phyloP scores from a whole-genome alignment of 768 basidiomycete genomes.

The Termitomyces titanicus region DNA sequence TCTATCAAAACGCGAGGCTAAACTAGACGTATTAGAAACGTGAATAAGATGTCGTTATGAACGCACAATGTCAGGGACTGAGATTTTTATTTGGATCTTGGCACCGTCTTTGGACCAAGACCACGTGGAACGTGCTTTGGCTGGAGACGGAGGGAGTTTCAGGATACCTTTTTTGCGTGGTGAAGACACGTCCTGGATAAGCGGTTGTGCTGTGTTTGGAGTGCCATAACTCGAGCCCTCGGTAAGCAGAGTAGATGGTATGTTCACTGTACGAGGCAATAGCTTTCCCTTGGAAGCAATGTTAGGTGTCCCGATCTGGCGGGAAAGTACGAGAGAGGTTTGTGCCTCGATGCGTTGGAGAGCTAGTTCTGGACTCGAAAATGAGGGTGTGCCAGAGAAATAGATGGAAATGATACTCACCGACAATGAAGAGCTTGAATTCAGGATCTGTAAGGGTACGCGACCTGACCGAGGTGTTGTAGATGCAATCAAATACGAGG shows the following conservation, averaged over 20 bases:
- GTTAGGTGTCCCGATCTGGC: slow-evolving; percentile 70
- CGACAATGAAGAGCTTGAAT: slow-evolving; percentile 69
- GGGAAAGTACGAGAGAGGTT: slow-evolving; percentile 55
- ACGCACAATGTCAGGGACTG: slow-evolving; percentile 58
- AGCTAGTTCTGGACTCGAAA: slow-evolving; percentile 49
- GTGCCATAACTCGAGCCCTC: slow-evolving; percentile 6
- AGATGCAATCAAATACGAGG: slow-evolving; percentile 72
- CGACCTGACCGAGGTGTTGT: slow-evolving; percentile 55
- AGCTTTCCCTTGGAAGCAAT: slow-evolving; percentile 75
- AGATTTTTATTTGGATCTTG: slow-evolving; percentile 44
- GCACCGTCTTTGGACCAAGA: slow-evolving; percentile 43
- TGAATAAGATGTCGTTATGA: not conserved
- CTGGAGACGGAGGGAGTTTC: slow-evolving; percentile 23
- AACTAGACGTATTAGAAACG: too few relatives aligned
- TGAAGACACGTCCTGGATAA: slow-evolving; percentile 44
- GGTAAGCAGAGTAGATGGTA: slow-evolving; percentile 43
- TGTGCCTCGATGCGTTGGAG: slow-evolving; percentile 67
- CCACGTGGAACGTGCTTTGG: slow-evolving; percentile 48
- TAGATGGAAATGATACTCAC: slow-evolving; percentile 32
- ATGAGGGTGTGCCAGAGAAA: not conserved
- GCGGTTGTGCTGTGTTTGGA: slow-evolving; percentile 24
- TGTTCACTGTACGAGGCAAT: slow-evolving; percentile 48
- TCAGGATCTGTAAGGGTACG: slow-evolving; percentile 55
- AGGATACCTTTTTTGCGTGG: slow-evolving; percentile 38
- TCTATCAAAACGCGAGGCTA: slow-evolving; percentile 47